Evolutionary conservation across 2,329 filamentous ascomycete species (phyloP), one percentile per base, ranked within the genome.

Genomic region (Aureobasidium sp.): DNA sequence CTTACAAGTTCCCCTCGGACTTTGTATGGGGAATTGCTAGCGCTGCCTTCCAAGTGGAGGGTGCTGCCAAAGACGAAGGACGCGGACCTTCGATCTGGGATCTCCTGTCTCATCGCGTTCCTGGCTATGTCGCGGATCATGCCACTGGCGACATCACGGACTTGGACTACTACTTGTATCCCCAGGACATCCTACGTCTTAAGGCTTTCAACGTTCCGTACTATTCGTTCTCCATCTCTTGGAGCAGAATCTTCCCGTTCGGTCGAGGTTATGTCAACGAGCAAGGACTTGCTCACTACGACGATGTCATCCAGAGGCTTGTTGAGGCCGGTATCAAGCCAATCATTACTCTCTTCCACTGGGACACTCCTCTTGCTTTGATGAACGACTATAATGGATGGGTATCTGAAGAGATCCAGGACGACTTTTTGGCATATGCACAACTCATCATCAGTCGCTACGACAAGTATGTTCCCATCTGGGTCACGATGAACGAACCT

Each of bases 201-300:
- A 68, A 78, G 10, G 70, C 72, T 3, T 61, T 74, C 9, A 70
- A 71, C 8, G 64, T 74, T 1, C 68, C 69, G 13, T 66, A 67
- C 13, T 74, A 71, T 58, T 69, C 67, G 15, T 79, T 80, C 67
- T 74, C 73, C 1, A 75, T 81, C 49, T 72, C 77, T 0, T 81
- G 78, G 78, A 69, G 73, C 1, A 73, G 79, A 1, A 77, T 81
- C 55, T 69, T 80, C n/a, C 79, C 79, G 0, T 80, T 81, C 57
- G 77, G 74, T 3, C 45, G 27, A 2, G 75, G 72, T 10, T 74
- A 75, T 0, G 69, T 81, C 60, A 81, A 81, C 57, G 68, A 76
- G 57, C 66, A 74, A 45, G 78, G 71, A 0, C 66, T 81, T n/a
- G 67, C 71, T 2, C 78, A 81, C 61, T 81, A 81, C 61, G 72